Conservation (phyloP, 1,284 basidiomycete genomes). For the Coriolopsis trogii region DNA sequence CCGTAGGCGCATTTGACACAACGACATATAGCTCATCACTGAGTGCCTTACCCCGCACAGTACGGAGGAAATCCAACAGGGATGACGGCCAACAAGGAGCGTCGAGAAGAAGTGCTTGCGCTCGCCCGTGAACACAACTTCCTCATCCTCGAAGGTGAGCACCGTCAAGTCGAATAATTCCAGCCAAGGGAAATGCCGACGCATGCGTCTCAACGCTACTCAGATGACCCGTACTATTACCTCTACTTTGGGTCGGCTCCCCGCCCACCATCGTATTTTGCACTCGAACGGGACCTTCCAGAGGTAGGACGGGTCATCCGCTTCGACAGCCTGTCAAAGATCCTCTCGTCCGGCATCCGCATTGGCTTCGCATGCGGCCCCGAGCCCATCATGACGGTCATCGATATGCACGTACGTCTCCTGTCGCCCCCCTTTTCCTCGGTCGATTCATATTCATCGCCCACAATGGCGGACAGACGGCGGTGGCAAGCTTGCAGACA, state of each 20-base stretch:
- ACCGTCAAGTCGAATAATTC: too few relatives aligned
- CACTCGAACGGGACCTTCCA: conserved; percentile 64
- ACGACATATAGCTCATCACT: conserved; percentile 80
- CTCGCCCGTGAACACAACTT: conserved; percentile 80
- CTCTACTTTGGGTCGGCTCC: conserved; percentile 70
- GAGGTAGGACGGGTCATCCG: conserved; percentile 78
- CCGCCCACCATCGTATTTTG: conserved; percentile 77
- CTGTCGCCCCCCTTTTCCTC: not conserved
- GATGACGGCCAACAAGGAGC: conserved; percentile 70
- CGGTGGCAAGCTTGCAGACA: conserved; percentile 78
- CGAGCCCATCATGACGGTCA: conserved; percentile 68
- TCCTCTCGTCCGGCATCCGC: conserved; percentile 81
- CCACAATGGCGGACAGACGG: conserved; percentile 47
- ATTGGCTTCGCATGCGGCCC: conserved; percentile 88
- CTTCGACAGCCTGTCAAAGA: conserved; percentile 89
- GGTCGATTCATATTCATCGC: not conserved
- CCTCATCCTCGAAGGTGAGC: conserved; percentile 80
- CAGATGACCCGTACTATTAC: conserved; percentile 83
- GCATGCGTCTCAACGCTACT: not conserved
- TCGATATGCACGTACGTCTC: conserved; percentile 69
- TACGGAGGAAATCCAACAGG: conserved; percentile 88
- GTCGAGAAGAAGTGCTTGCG: conserved; percentile 79
- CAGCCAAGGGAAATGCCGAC: not conserved
- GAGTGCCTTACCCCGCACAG: conserved; percentile 71
- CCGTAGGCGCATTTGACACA: conserved; percentile 45